Evolutionary conservation across 371 early-diverging fungal genomes (phyloP).

Genomic region (Fennellomyces sp.): DNA sequence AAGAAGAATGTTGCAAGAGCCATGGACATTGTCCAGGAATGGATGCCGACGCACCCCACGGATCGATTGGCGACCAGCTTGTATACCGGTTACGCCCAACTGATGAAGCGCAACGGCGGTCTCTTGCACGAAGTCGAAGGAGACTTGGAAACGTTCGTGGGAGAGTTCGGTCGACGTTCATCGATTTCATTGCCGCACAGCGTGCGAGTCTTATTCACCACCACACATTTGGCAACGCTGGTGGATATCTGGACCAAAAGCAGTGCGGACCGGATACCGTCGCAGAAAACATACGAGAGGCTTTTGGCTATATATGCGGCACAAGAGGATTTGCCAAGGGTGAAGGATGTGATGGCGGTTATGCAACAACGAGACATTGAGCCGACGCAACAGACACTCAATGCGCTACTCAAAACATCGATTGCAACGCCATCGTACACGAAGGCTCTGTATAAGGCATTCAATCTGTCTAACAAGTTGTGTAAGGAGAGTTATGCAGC

Average conservation of each 20-base stretch:
- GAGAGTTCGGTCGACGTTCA: slow-evolving; percentile 5
- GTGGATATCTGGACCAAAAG: slow-evolving; percentile 8
- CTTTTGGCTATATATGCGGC: slow-evolving; percentile 13
- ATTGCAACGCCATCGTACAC: background rate
- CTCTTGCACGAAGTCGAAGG: background rate
- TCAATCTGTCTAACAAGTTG: slow-evolving; percentile 5
- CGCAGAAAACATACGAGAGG: slow-evolving; percentile 6
- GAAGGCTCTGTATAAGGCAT: slow-evolving; percentile 3
- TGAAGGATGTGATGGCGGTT: background rate
- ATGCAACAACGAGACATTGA: slow-evolving; percentile 16
- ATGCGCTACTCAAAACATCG: background rate
- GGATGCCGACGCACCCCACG: background rate
- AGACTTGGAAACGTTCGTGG: slow-evolving; percentile 11
- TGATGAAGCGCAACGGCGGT: slow-evolving; percentile 1
- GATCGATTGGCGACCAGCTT: background rate
- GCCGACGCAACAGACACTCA: slow-evolving; percentile 8
- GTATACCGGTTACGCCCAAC: slow-evolving; percentile 8
- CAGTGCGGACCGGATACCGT: background rate
- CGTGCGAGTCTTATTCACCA: slow-evolving; percentile 9
- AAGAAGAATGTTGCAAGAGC: slow-evolving; percentile 9
- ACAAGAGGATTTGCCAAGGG: background rate
- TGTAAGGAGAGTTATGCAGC: slow-evolving; percentile 19
- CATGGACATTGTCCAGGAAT: background rate
- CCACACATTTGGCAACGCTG: background rate
- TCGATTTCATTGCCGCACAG: background rate